Base-by-base conservation (phyloP, 225 moss, liverwort and hornwort genomes). In the Pleurozium schreberi region DNA sequence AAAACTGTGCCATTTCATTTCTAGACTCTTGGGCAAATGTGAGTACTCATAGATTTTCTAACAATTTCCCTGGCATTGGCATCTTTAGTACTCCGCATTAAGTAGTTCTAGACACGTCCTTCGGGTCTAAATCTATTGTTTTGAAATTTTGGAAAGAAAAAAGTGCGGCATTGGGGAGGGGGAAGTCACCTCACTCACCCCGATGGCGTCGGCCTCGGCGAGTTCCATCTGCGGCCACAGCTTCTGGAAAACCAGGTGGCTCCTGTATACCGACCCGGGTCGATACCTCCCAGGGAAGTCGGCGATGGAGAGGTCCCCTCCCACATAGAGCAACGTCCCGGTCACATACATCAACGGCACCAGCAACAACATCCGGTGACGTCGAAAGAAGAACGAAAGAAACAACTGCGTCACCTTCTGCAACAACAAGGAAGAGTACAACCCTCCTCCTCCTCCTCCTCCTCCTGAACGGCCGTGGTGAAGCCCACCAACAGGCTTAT, bases 181-280 rank as follows among this genome's bases (percentile, higher is more conserved):
- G 36, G 55, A 42, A 14, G 31, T 14, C 42, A 63, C 49, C n/a
- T 82, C 49, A 43, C 88, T 88, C 70, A 88, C 89, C 89, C 68
- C 97, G 75, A 89, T 91, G 31, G 92, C 89, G 43, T 93, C 89
- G 28, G 63, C 91, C 47, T 94, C 91, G 59, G 88, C 89, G 80
- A 75, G 88, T 63, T 97, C 91, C 97, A 99, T 96, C 81, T 91
- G 93, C 42, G 96, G 97, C 98, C 98, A 99, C 22, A 99, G 87
- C 36, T 95, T 90, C 68, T 91, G 90, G 42, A 97, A 99, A 67
- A 99, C 90, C 82, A 93, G 89, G 81, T 95, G 93, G 75, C 98
- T 99, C 55, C 95, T 95, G 84, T 99, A 99, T 12, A 94, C 73
- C 12, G 97, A 96, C 77, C 97, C 97, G 21, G 95, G 93, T 2